phyloP scores from a whole-genome alignment of 306 rosid genomes.

The Gynostemma pentaphyllum region DNA sequence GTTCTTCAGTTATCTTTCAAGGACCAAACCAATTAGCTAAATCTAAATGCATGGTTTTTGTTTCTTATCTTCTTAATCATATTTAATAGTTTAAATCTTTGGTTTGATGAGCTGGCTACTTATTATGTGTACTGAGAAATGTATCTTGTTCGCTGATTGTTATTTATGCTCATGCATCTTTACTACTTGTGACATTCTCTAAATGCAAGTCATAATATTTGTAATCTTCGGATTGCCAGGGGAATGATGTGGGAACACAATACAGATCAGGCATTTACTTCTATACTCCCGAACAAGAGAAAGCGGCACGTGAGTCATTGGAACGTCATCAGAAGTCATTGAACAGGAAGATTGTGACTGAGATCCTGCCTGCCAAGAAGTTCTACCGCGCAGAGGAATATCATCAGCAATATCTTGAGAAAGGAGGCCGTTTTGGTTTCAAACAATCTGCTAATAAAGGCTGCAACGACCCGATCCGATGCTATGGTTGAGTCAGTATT shows the following conservation, averaged over 20 bases:
- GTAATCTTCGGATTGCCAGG: slow-evolving; percentile 31
- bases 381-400: slow-evolving; percentile 91
- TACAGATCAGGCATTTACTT: slow-evolving; percentile 94
- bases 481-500: slow-evolving; percentile 50
- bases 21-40: neutral
- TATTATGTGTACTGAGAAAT: neutral
- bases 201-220: slow-evolving; percentile 1
- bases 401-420: slow-evolving; percentile 92
- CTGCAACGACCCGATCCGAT: slow-evolving; percentile 87
- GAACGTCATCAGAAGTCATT: slow-evolving; percentile 44
- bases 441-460: slow-evolving; percentile 68
- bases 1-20: neutral
- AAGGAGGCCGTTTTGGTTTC: slow-evolving; percentile 88
- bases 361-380: slow-evolving; percentile 84
- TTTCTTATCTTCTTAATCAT: neutral
- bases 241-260: slow-evolving; percentile 88
- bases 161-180: neutral
- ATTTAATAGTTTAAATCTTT: neutral
- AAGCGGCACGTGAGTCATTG: slow-evolving; percentile 55
- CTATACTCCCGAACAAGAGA: slow-evolving; percentile 86
- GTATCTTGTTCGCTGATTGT: neutral
- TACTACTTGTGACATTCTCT: neutral
- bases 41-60: neutral
- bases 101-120: neutral
- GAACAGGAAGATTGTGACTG: slow-evolving; percentile 69